These are phyloP conservation scores for Kodamaea lidongshanica DNA, from an alignment of 805 yeast species.

Conservation along the genomic window DNA sequence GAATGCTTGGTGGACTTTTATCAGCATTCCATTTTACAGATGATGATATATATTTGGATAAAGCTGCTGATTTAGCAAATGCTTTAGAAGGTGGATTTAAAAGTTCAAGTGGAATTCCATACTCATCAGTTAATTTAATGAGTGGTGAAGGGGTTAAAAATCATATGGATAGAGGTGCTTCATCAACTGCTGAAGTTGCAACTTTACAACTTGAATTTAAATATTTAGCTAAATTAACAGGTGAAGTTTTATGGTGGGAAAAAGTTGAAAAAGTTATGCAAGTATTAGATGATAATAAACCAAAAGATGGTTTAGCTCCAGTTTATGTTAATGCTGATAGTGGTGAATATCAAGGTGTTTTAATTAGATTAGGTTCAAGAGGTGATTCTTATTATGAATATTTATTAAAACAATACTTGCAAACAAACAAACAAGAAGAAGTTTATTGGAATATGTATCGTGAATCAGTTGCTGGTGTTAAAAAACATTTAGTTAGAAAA, in stretches of 20 bases:
- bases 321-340: conserved; percentile 70
- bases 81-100: conserved; percentile 65
- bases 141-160: conserved; percentile 55
- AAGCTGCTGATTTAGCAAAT: conserved; percentile 73
- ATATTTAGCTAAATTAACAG: conserved; percentile 73
- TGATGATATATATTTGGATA: conserved; percentile 66
- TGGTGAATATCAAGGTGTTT: conserved; percentile 57
- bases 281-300: conserved; percentile 58
- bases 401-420: conserved; percentile 75
- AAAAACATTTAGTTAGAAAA: conserved; percentile 52
- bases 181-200: conserved; percentile 85
- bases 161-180: conserved; percentile 68
- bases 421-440: conserved; percentile 56
- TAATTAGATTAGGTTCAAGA: conserved; percentile 79
- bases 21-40: conserved; percentile 70
- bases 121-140: conserved; percentile 66
- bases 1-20: conserved; percentile 90
- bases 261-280: conserved; percentile 68
- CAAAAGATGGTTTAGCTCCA: conserved; percentile 75
- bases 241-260: conserved; percentile 74
- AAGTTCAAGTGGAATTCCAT: conserved; percentile 65
- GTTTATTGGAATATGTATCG: conserved; percentile 70
- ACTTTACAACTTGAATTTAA: conserved; percentile 85
- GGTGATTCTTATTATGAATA: conserved; percentile 94
- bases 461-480: conserved; percentile 72